Evolutionary conservation across 352 stramenopile genomes (phyloP).

Genomic region (Phytophthora parvispora): DNA sequence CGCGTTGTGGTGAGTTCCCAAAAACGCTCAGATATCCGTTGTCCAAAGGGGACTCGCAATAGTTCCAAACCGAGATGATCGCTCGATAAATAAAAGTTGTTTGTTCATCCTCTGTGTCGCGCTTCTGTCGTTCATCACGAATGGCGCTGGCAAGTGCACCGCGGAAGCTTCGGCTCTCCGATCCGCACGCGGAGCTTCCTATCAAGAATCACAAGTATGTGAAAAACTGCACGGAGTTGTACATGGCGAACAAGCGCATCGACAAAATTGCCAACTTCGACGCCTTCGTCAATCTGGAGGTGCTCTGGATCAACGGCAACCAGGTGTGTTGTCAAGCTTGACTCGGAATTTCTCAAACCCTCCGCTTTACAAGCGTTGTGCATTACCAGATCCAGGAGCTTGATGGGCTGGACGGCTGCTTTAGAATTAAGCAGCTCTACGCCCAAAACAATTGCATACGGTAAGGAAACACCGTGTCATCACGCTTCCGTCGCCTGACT

Average conservation of each 20-base stretch:
- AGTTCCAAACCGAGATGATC: not conserved
- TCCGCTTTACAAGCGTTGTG: not conserved
- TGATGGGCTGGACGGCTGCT: constrained; percentile 80
- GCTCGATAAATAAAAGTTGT: constrained; percentile 26
- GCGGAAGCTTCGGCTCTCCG: constrained; percentile 47
- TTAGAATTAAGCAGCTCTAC: constrained; percentile 92
- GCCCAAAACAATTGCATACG: constrained; percentile 89
- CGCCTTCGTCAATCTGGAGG: constrained; percentile 89
- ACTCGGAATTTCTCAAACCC: not conserved
- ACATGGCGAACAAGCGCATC: constrained; percentile 84
- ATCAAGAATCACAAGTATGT: constrained; percentile 94
- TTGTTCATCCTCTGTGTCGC: not conserved
- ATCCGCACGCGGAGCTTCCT: constrained; percentile 84
- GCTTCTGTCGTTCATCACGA: not conserved
- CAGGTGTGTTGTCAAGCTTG: constrained; percentile 37
- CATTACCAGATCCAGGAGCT: constrained; percentile 60
- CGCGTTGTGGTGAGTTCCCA: not conserved
- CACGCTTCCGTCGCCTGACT: no score
- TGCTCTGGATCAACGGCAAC: constrained; percentile 93
- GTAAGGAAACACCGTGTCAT: no score
- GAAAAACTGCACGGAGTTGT: constrained; percentile 91
- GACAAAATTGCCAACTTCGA: constrained; percentile 88
- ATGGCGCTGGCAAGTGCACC: constrained; percentile 20
- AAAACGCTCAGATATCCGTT: not conserved
- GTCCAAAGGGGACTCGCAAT: not conserved